Base-by-base conservation (phyloP, 148 eudicot genomes). In the Dianthus caryophyllus region DNA sequence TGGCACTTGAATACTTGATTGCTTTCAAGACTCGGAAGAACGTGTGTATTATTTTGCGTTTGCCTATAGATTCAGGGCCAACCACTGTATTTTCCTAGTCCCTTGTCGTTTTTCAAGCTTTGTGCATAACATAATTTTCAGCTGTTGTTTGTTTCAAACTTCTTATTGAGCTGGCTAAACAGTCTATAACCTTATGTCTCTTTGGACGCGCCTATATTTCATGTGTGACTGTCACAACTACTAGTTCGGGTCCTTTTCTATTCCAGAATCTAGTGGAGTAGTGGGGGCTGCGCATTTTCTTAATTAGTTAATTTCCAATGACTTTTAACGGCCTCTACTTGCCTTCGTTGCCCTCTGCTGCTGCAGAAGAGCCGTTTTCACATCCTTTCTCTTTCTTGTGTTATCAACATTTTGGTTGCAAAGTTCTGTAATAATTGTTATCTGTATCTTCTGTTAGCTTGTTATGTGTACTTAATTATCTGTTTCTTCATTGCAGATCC, bases 401-500 rank as follows among this genome's bases (percentile, higher is more conserved):
- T 10, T 27, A 4, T 68, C 4, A 31, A 41, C 20, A 20, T 54
- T 21, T 53, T 53, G 27, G 25, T 15, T 10, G 53, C 33, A 43
- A 24, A 67, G 46, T 41, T 59, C 31, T 53, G 13, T 36, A 12
- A 16, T 22, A 17, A 72, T 17, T 18, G 18, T 49, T 27, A 21
- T 60, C 39, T 51, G 17, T 29, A 16, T 54, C 44, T 68, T 31
- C 21, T 29, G 0, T 61, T 9, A 41, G 39, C 59, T 49, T 64
- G 5, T 57, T 6, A 58, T 64, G 15, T 36, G n/a, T 41, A 61
- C 54, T 64, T 12, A 36, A 10, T 48, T 29, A 56, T 64, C 16
- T 31, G 36, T 70, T 20, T 27, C 16, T 8, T 61, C 18, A 15
- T 71, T 71, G 71, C 83, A 93, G 98, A 90, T 93, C 56, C 98